Percentiles rank a stretch among this genome's conserved stretches.
Conservation (phyloP, 2,329 filamentous ascomycete species). For the Lojkania enalia region DNA sequence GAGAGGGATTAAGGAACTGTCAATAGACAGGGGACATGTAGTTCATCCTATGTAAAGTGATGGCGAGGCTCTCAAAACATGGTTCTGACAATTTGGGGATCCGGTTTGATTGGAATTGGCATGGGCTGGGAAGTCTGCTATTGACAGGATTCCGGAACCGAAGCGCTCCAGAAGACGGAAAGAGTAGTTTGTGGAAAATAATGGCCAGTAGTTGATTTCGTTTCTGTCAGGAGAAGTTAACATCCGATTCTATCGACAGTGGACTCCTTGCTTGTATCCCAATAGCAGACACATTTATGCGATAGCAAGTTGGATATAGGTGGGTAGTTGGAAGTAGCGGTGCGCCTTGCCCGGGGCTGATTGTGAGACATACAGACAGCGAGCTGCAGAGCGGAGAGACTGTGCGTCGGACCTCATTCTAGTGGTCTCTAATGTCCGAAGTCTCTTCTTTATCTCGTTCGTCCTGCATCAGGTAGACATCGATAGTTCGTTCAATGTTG, state of each 20-base stretch:
- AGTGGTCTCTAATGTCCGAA: too few relatives aligned
- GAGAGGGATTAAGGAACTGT: too few relatives aligned
- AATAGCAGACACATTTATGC: slow-evolving; percentile 10
- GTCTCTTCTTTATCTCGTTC: too few relatives aligned
- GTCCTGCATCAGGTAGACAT: too few relatives aligned
- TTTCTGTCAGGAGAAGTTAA: slow-evolving; percentile 3
- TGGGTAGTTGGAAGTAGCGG: background rate
- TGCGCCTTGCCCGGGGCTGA: background rate
- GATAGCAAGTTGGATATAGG: slow-evolving; percentile 1
- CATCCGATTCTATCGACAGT: slow-evolving; percentile 1
- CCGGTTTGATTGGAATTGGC: background rate
- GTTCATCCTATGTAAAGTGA: too few relatives aligned
- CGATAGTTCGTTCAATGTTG: too few relatives aligned
- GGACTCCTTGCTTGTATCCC: slow-evolving; percentile 1
- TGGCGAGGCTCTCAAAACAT: background rate
- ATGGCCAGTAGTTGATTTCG: slow-evolving; percentile 3
- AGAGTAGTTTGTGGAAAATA: slow-evolving; percentile 1
- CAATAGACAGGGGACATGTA: too few relatives aligned
- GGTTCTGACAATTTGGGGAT: background rate
- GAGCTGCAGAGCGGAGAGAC: too few relatives aligned
- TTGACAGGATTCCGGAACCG: slow-evolving; percentile 10
- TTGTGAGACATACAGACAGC: too few relatives aligned
- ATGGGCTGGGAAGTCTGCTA: slow-evolving; percentile 2
- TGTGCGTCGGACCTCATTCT: too few relatives aligned
- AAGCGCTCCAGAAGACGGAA: slow-evolving; percentile 2